Evolutionary conservation across 352 stramenopile species (phyloP).

Genomic region (Phytopythium montanum): DNA sequence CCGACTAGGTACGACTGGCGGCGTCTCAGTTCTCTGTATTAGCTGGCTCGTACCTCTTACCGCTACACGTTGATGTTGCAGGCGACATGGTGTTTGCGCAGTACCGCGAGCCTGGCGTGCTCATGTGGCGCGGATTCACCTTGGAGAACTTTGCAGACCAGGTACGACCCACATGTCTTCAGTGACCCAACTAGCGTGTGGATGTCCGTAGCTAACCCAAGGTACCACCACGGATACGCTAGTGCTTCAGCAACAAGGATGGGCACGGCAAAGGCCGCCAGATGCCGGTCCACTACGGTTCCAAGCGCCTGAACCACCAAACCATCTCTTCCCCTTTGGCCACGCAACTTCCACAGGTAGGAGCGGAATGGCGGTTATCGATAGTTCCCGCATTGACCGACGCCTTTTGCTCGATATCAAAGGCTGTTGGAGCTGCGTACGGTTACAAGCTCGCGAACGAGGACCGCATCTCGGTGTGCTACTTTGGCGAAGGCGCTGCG

Average conservation of each 20-base stretch:
- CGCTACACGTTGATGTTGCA: neutral
- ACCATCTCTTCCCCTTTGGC: constrained; percentile 97
- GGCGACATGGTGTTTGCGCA: constrained; percentile 96
- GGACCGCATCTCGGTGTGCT: constrained; percentile 90
- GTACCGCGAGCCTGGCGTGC: constrained; percentile 96
- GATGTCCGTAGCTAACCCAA: constrained; percentile 55
- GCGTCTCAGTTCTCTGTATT: neutral
- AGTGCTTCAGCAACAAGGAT: constrained; percentile 95
- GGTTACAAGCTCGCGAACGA: constrained; percentile 94
- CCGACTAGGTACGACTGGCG: constrained; percentile 22
- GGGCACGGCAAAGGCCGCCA: constrained; percentile 96
- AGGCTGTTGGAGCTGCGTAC: constrained; percentile 96
- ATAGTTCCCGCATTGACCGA: neutral
- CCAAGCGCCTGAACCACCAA: constrained; percentile 93
- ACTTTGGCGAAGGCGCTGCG: constrained; percentile 97
- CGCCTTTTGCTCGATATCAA: neutral
- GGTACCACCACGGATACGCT: neutral
- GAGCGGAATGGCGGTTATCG: too few relatives aligned
- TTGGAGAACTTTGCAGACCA: constrained; percentile 97
- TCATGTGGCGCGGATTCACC: constrained; percentile 98
- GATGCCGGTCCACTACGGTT: constrained; percentile 99
- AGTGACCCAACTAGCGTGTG: neutral
- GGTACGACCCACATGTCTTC: constrained; percentile 10
- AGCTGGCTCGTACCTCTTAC: neutral
- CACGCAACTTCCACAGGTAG: constrained; percentile 96